phyloP scores from a whole-genome alignment of 352 stramenopile species.

The Halophytophthora batemanensis region DNA sequence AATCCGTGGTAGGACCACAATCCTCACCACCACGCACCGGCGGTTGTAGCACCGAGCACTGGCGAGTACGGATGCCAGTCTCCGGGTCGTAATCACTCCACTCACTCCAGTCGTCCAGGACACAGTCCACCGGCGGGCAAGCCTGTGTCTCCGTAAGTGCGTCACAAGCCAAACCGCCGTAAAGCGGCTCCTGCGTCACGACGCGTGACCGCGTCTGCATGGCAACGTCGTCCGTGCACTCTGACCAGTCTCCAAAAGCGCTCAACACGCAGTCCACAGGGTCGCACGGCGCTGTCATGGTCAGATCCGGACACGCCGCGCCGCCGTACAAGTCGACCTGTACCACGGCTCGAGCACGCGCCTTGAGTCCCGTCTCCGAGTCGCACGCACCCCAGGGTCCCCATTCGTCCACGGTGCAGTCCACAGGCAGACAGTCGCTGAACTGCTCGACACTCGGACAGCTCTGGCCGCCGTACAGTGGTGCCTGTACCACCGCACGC shows the following conservation, averaged over 20 bases:
- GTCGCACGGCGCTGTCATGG: slow-evolving; percentile 37
- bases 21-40: slow-evolving; percentile 36
- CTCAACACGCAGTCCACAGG: slow-evolving; percentile 37
- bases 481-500: slow-evolving; percentile 27
- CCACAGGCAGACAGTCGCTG: slow-evolving; percentile 47
- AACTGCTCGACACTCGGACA: slow-evolving; percentile 31
- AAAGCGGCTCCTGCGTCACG: slow-evolving; percentile 30
- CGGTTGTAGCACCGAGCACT: slow-evolving; percentile 22
- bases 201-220: slow-evolving; percentile 28
- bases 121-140: slow-evolving; percentile 46
- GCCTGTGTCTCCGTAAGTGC: slow-evolving; percentile 20
- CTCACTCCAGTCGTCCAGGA: slow-evolving; percentile 30
- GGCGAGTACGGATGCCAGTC: slow-evolving; percentile 33
- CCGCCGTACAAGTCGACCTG: slow-evolving; percentile 53
- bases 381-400: slow-evolving; percentile 26
- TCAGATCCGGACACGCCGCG: slow-evolving; percentile 39
- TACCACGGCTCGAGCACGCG: slow-evolving; percentile 30
- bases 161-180: slow-evolving; percentile 31
- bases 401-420: slow-evolving; percentile 45
- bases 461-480: slow-evolving; percentile 33
- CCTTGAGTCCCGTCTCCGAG: slow-evolving; percentile 26
- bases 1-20: slow-evolving; percentile 32
- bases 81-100: slow-evolving; percentile 41
- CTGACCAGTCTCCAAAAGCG: slow-evolving; percentile 43
- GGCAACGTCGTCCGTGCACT: slow-evolving; percentile 41